Conservation (phyloP, 2,329 filamentous ascomycete genomes). For the Epichloe gansuensis region DNA sequence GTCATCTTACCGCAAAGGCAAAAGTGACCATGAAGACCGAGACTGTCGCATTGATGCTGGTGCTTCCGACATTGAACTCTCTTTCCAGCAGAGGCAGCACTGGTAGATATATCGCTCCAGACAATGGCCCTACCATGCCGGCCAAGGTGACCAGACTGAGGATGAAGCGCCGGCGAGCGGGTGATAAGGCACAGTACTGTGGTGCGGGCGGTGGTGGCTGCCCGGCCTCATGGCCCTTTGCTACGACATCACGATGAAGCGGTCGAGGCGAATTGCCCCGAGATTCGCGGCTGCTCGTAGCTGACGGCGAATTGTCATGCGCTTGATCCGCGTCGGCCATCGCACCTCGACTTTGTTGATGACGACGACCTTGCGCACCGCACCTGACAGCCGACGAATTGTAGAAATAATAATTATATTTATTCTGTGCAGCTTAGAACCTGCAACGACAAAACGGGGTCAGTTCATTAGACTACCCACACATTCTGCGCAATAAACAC, state of each 20-base stretch:
- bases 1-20: conserved; percentile 21
- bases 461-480: no score
- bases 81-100: conserved; percentile 24
- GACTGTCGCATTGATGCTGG: conserved; percentile 30
- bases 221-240: neutral
- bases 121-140: conserved; percentile 30
- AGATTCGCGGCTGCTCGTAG: neutral
- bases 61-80: conserved; percentile 23
- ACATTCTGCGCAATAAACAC: no score
- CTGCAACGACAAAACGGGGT: no score
- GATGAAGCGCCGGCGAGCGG: conserved; percentile 23
- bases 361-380: neutral
- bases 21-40: conserved; percentile 32
- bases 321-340: neutral
- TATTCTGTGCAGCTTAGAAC: no score
- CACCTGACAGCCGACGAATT: neutral
- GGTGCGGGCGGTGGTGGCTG: conserved; percentile 3
- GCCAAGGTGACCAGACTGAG: conserved; percentile 26
- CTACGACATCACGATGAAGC: neutral
- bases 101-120: conserved; percentile 32
- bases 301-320: neutral
- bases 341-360: neutral
- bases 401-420: neutral
- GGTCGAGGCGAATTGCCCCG: neutral
- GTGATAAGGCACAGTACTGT: conserved; percentile 26